Base-by-base conservation (phyloP, 2,329 filamentous ascomycete species). In the Hypomyces perniciosus region DNA sequence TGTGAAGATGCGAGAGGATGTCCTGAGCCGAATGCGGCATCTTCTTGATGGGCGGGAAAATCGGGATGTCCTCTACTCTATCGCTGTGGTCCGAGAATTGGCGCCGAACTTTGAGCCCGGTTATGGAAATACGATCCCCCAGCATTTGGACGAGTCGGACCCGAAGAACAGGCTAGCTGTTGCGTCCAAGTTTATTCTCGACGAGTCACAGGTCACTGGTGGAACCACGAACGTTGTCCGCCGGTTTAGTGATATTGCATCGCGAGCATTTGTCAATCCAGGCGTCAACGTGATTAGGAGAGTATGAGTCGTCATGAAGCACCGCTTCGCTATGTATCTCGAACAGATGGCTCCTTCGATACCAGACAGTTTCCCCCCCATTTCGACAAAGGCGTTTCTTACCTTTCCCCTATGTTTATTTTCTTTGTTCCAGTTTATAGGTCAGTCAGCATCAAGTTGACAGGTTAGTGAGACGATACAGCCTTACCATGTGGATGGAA, bases 51-150 rank as follows among this genome's bases (percentile, higher is more conserved):
- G 86, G 44, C 80, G 85, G 27, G 91, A 96, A 70, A 93, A 92
- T 61, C 83, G 91, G 48, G 90, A 96, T 65, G 85, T 96, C 13
- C 80, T 96, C 51, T 96, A 96, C 69, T 93, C 88, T 0, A 85
- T 96, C 57, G 88, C 88, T 7, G 81, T 95, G 50, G 83, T 87
- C 12, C 83, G 90, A 28, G 83, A 91, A 55, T 76, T 90, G 45
- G 84, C 86, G 42, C 82, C 83, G 31, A 80, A 83, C 42, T 82
- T 78, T 61, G 78, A 79, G 10, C 72, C 81, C 8, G 79, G 77
- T 56, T 80, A 80, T 31, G 78, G 78, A 56, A 78, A 72, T 53
- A 73, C 77, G 27, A 70, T 79, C 6, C 77, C 80, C 1, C 75
- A 79, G 43, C 80, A 83, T 52, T 72, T 83, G 5, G 83, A 85